Conservation (phyloP, 768 basidiomycete genomes). For the Pleurotus tuber-regium region DNA sequence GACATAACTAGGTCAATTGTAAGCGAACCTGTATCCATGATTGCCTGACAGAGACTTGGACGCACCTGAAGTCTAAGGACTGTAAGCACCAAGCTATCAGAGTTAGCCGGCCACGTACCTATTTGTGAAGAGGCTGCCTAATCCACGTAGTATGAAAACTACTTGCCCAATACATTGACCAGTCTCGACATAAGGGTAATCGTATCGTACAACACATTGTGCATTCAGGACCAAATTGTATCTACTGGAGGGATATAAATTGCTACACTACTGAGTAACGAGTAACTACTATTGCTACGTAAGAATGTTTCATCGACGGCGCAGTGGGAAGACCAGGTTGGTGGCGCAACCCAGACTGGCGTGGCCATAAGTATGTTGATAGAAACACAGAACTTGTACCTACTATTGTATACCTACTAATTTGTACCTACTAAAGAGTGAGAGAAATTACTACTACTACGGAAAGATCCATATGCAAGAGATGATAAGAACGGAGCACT, state of each 20-base stretch:
- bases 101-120: too few relatives aligned
- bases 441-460: slow-evolving; percentile 35
- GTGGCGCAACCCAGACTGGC: too few relatives aligned
- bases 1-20: too few relatives aligned
- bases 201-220: slow-evolving; percentile 11
- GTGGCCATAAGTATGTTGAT: slow-evolving; percentile 1
- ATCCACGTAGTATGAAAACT: too few relatives aligned
- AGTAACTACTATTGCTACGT: slow-evolving; percentile 13
- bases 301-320: slow-evolving; percentile 1
- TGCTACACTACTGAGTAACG: slow-evolving; percentile 9
- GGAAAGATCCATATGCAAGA: slow-evolving; percentile 50
- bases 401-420: slow-evolving; percentile 6
- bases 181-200: slow-evolving; percentile 4
- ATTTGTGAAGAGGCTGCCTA: too few relatives aligned
- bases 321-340: not conserved
- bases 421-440: slow-evolving; percentile 9
- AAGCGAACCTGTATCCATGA: too few relatives aligned
- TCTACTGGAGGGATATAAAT: slow-evolving; percentile 11
- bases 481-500: slow-evolving; percentile 25
- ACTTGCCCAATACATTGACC: too few relatives aligned
- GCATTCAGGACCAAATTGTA: slow-evolving; percentile 8
- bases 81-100: too few relatives aligned
- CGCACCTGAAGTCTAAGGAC: too few relatives aligned
- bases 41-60: too few relatives aligned
- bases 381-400: too few relatives aligned